Evolutionary conservation across 371 early-diverging fungal genomes (phyloP), one percentile per base, ranked within the genome.

Genomic region (Mortierella sp.): DNA sequence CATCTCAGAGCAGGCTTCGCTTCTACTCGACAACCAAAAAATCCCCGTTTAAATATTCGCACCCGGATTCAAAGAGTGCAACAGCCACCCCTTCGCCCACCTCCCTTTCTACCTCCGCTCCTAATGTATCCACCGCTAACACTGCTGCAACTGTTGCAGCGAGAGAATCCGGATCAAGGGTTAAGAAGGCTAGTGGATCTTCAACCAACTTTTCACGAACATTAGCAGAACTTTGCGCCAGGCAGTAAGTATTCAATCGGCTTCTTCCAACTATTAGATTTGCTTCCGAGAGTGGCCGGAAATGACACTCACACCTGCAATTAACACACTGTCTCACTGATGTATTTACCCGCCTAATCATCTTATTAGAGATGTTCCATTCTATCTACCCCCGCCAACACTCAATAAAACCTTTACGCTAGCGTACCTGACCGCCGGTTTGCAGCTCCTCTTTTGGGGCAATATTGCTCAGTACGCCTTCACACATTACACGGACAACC

Each of bases 401-500:
- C 47, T 81, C 39, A 65, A 58, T 35, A 81, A 76, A 66, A 76
- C 76, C 5, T 81, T 81, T 52, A 66, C 61, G 70, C 62, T 81
- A 6, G 83, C 83, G 35, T 81, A 81, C 32, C 66, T 70, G 20
- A 66, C 83, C 24, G 83, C 83, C 16, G 83, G 83, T 20, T 39
- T 81, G 8, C 83, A 81, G 37, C 37, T 81, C 37, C 20, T 81
- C 70, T 81, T 81, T 64, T 81, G 83, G 83, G 69, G 76, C 26
- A 81, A 81, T 58, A 40, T 73, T 8, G 83, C 83, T 20, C 83
- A 81, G 22, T 81, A 81, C 22, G 83, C 83, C 14, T 81, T 81
- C 43, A 81, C 83, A 5, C 83, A 81, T 40, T 81, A 76, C 26
- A 81, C 83, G 39, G 83, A 81, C 57, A 70, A 76, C 62, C 83